Evolutionary conservation across 2,329 filamentous ascomycete species (phyloP), one percentile per base, ranked within the genome.

Genomic region (Fusarium nematophilum): DNA sequence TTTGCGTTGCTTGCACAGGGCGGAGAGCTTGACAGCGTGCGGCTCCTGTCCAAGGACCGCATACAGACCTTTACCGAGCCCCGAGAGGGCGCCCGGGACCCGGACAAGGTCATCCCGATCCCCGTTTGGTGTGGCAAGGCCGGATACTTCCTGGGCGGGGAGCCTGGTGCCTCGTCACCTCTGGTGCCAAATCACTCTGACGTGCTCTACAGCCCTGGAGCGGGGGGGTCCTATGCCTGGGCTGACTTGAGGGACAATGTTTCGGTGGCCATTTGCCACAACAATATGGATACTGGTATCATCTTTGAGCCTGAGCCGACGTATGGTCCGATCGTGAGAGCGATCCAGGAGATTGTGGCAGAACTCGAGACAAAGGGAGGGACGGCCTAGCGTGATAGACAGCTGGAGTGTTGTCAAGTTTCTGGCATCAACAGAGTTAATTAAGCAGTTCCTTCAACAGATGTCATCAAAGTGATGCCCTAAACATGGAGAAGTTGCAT

Each of bases 1-100:
- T 57, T 57, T 26, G 42, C 53, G 36, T 25, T 53, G 39, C 21
- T 57, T n/a, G 53, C 53, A 10, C 48, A 53, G 17, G 53, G 53
- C 11, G 53, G 53, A 25, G 47, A 31, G 15, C 9, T 50, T 6
- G 37, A 50, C 13, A 33, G 49, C 5, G 33, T 38, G 11, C 15
- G 33, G 6, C 18, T 52, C 13, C 9, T 52, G 9, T 45, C 30
- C 6, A 14, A 10, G 6, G 49, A 52, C 2, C 25, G 23, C 2
- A 30, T 31, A 14, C n/a, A 6, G n/a, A 15, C 31, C 6, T 29
- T 52, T 7, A 25, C 33, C 4, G 27, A 14, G 8, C 49, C 33
- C 17, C 31, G 49, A 25, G 30, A 45, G 14, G 49, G 49, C 3
- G 25, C 33, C 3, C 31, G 14, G 2, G 49, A 52, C 6, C 25